Evolutionary conservation across 1,284 basidiomycete species (phyloP), one percentile per base, ranked within the genome.

Genomic region (Leccinum griseonigrum): DNA sequence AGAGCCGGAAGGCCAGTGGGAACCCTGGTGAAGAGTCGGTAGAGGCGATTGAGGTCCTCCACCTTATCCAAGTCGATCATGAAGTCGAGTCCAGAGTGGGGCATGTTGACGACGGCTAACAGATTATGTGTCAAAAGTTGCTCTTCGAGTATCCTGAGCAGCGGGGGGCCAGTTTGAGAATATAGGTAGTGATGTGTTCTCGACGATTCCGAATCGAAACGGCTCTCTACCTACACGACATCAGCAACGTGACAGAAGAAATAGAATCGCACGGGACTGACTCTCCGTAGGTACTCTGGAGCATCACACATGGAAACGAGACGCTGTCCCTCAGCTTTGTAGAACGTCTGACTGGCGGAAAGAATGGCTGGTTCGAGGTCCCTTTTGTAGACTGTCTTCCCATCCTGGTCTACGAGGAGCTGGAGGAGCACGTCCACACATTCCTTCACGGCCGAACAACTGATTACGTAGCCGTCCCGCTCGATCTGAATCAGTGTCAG

Each of bases 181-280:
- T 90, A 89, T 31, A 99, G 83, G 73, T 98, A 99, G 70, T 97
- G 91, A 57, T 92, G 85, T n/a, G 91, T 90, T 36, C 97, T 86
- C 34, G 88, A 88, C 36, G 92, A 87, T 75, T 99, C 97, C 46
- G 94, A 90, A 16, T 85, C 81, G 61, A 99, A 84, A 11, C 95
- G 88, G 57, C 80, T 78, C 75, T 98, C 94, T 22, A 89, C 93
- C 92, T 98, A 75, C 43, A 57, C 18, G 61, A 51, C n/a, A 59
- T 70, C 54, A 68, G 64, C 32, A 58, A 56, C 6, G 16, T n/a
- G 62, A 31, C 3, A 62, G 7, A 40, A 48, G 29, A 56, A 36
- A 16, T 52, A 13, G 18, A 32, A 46, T 1, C 22, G n/a, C 7
- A 29, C 26, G 50, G 29, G 9, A 77, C 87, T 73, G 70, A 96